A percentile compares a stretch with the other conserved stretches of the same genome.
Conservation (phyloP, 768 basidiomycete species). For the Sistotremastrum suecicum region DNA sequence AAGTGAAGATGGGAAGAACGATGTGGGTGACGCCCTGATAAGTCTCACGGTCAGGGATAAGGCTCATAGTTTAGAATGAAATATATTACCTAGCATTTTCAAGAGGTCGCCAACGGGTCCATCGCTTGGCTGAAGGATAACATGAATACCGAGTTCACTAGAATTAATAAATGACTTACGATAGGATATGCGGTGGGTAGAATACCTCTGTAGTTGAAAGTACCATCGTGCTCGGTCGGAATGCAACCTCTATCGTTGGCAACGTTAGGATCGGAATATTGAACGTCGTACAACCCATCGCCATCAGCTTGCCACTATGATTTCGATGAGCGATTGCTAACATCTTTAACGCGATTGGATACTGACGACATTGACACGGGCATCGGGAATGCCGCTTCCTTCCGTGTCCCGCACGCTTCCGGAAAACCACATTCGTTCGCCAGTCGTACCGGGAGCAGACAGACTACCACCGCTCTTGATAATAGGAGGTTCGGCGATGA, state of each 20-base stretch:
- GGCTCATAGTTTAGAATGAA: background rate
- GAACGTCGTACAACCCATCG: slow-evolving; percentile 23
- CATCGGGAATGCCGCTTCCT: slow-evolving; percentile 18
- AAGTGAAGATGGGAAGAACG: slow-evolving; percentile 22
- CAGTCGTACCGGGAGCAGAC: slow-evolving; percentile 13
- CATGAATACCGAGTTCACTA: background rate
- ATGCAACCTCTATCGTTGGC: slow-evolving; percentile 19
- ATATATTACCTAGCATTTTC: slow-evolving; percentile 9
- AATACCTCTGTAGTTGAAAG: slow-evolving; percentile 18
- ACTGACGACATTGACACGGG: slow-evolving; percentile 21
- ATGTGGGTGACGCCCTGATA: slow-evolving; percentile 17
- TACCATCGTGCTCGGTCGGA: slow-evolving; percentile 16
- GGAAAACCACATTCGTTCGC: slow-evolving; percentile 22
- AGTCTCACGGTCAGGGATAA: background rate
- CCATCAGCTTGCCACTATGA: slow-evolving; percentile 26
- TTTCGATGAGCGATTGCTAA: background rate
- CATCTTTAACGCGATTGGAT: background rate
- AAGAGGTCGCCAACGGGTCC: slow-evolving; percentile 18
- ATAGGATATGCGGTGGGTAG: slow-evolving; percentile 21
- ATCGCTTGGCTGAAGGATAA: slow-evolving; percentile 13
- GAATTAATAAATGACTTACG: slow-evolving; percentile 6
- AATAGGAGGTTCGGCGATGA: slow-evolving; percentile 17
- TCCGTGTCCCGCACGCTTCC: slow-evolving; percentile 21
- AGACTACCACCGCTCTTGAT: slow-evolving; percentile 16
- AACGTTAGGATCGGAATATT: slow-evolving; percentile 15